phyloP scores from a whole-genome alignment of 176 grass and related monocot genomes.

The Poa pratensis region DNA sequence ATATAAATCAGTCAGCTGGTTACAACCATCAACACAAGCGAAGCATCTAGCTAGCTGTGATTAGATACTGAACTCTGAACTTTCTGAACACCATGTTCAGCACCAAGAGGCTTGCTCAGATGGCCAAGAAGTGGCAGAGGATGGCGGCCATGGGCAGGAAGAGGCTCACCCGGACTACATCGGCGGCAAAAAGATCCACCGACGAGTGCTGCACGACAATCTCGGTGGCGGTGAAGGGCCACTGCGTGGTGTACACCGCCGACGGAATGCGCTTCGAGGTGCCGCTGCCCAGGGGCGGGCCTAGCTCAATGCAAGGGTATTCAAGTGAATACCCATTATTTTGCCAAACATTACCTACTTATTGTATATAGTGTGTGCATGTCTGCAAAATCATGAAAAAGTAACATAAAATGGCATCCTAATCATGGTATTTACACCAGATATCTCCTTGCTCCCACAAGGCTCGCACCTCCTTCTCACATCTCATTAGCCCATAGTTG shows the following conservation, averaged over 20 bases:
- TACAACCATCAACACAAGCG: not conserved
- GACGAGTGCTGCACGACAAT: not conserved
- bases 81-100: not conserved
- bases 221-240: not conserved
- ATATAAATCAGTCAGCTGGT: not conserved
- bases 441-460: too few relatives aligned
- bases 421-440: too few relatives aligned
- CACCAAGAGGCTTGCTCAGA: not conserved
- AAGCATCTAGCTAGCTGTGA: not conserved
- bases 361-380: too few relatives aligned
- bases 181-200: not conserved
- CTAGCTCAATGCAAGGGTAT: too few relatives aligned
- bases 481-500: too few relatives aligned
- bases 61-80: too few relatives aligned
- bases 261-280: slow-evolving; percentile 57
- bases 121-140: slow-evolving; percentile 11
- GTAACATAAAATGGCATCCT: too few relatives aligned
- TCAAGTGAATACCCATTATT: too few relatives aligned
- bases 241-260: not conserved
- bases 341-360: too few relatives aligned
- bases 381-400: too few relatives aligned
- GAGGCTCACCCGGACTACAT: not conserved
- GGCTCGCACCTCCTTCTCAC: too few relatives aligned
- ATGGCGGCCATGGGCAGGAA: not conserved
- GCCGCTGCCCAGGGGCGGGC: not conserved